A percentile compares a stretch with the other conserved stretches of the same genome.
These are phyloP conservation scores for Trypanosoma scelopori DNA, from an alignment of 208 protist genomes.

Conservation along the genomic window DNA sequence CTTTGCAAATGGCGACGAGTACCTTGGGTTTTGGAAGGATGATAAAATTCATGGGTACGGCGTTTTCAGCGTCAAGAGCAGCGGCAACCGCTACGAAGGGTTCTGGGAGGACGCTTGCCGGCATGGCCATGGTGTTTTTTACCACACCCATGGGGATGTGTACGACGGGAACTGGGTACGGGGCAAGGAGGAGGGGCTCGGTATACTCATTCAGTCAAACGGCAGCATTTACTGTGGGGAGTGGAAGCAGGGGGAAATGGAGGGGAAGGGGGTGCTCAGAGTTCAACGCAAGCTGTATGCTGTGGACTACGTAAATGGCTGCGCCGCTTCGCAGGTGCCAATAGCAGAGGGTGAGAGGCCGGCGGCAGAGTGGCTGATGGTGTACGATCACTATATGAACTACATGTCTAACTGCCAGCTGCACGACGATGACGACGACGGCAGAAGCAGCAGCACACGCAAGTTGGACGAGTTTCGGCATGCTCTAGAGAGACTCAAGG, in stretches of 20 bases:
- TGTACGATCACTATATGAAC: constrained; percentile 27
- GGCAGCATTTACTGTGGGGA: constrained; percentile 63
- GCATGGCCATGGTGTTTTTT: constrained; percentile 45
- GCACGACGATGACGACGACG: background rate
- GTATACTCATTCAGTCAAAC: constrained; percentile 47
- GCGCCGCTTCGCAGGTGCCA: constrained; percentile 46
- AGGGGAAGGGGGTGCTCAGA: constrained; percentile 59
- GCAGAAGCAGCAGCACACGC: background rate
- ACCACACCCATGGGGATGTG: constrained; percentile 45
- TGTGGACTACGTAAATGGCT: constrained; percentile 58
- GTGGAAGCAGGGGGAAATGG: constrained; percentile 62
- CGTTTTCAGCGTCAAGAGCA: constrained; percentile 41
- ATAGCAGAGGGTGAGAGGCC: constrained; percentile 16
- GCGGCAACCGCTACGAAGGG: constrained; percentile 50
- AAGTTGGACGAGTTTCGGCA: constrained; percentile 20
- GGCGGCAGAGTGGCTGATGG: constrained; percentile 27
- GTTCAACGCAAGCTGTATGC: constrained; percentile 45
- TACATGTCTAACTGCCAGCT: constrained; percentile 14
- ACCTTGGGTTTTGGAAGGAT: constrained; percentile 52
- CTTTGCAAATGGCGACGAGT: constrained; percentile 63
- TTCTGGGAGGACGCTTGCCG: constrained; percentile 57
- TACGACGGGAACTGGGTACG: constrained; percentile 61
- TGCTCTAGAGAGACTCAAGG: constrained; percentile 24
- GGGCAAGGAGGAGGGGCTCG: constrained; percentile 55
- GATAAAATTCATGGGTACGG: constrained; percentile 69